Conservation (phyloP, 805 yeast species). For the Starmerella kuoi region DNA sequence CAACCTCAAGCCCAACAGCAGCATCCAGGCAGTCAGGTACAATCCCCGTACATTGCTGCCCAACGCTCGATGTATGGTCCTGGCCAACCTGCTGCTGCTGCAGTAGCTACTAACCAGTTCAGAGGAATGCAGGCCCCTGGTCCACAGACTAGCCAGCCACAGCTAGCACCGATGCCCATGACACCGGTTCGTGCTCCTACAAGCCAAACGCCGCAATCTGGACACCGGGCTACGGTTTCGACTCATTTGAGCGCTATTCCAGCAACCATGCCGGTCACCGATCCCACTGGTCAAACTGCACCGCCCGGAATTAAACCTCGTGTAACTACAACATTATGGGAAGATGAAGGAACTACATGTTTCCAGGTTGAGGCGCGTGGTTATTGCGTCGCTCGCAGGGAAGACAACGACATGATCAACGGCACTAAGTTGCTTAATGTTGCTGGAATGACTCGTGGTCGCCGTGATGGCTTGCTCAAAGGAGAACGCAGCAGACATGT, state of each 20-base stretch:
- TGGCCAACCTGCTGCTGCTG: constrained; percentile 1
- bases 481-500: constrained; percentile 67
- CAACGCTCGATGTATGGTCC: constrained; percentile 10
- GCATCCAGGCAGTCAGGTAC: constrained; percentile 2
- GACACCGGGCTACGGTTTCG: constrained; percentile 18
- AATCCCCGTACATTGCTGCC: constrained; percentile 8
- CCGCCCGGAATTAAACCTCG: constrained; percentile 38
- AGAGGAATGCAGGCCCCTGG: constrained; percentile 9
- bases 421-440: constrained; percentile 76
- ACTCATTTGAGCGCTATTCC: constrained; percentile 21
- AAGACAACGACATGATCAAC: constrained; percentile 74
- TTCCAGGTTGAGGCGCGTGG: constrained; percentile 78
- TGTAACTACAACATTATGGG: constrained; percentile 84
- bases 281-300: constrained; percentile 31
- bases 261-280: constrained; percentile 26
- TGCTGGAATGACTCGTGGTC: constrained; percentile 77
- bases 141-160: constrained; percentile 9
- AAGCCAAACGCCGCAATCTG: constrained; percentile 4
- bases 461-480: constrained; percentile 73
- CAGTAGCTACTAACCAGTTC: constrained; percentile 3
- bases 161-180: constrained; percentile 9
- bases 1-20: constrained; percentile 9
- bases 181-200: neutral
- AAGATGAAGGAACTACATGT: constrained; percentile 72
- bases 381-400: constrained; percentile 69